A percentile compares a stretch with the other conserved stretches of the same genome.
Evolutionary conservation across 768 basidiomycete genomes (phyloP).

Genomic region (Auricularia heimuer): DNA sequence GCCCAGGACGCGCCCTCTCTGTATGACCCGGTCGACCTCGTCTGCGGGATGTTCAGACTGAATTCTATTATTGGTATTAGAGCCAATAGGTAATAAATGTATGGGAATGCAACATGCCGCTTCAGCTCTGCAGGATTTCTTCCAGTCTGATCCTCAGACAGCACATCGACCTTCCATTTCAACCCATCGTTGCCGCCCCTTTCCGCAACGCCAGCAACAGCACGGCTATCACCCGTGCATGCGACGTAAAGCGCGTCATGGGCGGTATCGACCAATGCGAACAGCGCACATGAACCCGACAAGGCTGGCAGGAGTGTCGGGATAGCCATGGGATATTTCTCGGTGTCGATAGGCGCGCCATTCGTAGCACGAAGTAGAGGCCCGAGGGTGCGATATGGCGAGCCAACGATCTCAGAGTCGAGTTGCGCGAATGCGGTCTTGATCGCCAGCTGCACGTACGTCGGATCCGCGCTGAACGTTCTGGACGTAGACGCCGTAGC

Average conservation of each 20-base stretch:
- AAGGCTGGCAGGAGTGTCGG: conserved; percentile 75
- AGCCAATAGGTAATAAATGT: background rate
- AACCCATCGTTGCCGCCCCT: conserved; percentile 39
- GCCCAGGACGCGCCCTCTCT: conserved; percentile 74
- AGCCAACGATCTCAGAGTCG: conserved; percentile 75
- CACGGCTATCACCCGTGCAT: conserved; percentile 86
- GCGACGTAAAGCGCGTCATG: conserved; percentile 81
- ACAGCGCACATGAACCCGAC: conserved; percentile 84
- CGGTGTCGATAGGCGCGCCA: conserved; percentile 51
- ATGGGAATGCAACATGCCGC: conserved; percentile 40
- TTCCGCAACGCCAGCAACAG: conserved; percentile 73
- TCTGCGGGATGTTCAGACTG: conserved; percentile 73
- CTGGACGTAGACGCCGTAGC: conserved; percentile 9
- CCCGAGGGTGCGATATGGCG: conserved; percentile 67
- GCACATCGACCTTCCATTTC: conserved; percentile 81
- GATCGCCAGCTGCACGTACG: conserved; percentile 53
- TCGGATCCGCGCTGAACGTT: conserved; percentile 37
- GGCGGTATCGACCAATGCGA: conserved; percentile 80
- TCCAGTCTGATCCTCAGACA: conserved; percentile 94
- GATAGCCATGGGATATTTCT: conserved; percentile 54
- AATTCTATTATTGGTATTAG: conserved; percentile 37
- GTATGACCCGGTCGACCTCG: conserved; percentile 64
- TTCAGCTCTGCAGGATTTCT: conserved; percentile 76
- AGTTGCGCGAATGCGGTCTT: conserved; percentile 68
- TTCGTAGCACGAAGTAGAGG: conserved; percentile 39